Evolutionary conservation across 2,329 filamentous ascomycete species (phyloP), one percentile per base, ranked within the genome.

Genomic region (Neonectria coccinea): DNA sequence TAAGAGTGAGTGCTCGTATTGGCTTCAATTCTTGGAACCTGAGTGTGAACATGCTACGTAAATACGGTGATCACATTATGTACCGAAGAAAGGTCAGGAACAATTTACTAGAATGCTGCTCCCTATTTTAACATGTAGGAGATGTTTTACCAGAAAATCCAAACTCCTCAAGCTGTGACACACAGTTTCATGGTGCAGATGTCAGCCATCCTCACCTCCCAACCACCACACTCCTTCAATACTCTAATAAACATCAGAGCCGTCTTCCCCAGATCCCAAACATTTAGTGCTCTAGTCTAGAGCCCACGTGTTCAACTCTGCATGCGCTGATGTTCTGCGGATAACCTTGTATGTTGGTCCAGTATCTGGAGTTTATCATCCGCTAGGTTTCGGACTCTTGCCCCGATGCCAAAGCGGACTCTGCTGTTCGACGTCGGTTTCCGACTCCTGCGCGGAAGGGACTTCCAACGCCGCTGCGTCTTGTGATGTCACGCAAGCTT

Each of bases 341-440:
- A 29, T 29, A 51, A 51, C 48, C 48, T 51, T 51, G 48, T 18
- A 10, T 18, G 16, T 51, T 14, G 27, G 27, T 5, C 12, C 45
- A 25, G 45, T 18, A 16, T 7, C 45, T n/a, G 9, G 16, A n/a
- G 16, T 50, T 25, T 16, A 29, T 50, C 25, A n/a, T 10, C 25
- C 45, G 16, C 29, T 33, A 50, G 16, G 12, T 29, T n/a, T 48
- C 48, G 48, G 48, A 51, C 48, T 51, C 29, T 33, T 10, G 5
- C 10, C 31, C 22, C 29, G 45, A 48, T 47, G 4, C 27, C 44
- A 47, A 14, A 25, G 20, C 53, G 53, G 53, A 47, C 53, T 56
- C 27, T 7, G 11, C 12, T 22, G 18, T 56, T 42, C 54, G 55
- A 48, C 31, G 44, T 33, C 48, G 48, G 48, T 36, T 20, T 7